Conservation (phyloP, 1,139 yeast species). For the Geotrichum siamense region DNA sequence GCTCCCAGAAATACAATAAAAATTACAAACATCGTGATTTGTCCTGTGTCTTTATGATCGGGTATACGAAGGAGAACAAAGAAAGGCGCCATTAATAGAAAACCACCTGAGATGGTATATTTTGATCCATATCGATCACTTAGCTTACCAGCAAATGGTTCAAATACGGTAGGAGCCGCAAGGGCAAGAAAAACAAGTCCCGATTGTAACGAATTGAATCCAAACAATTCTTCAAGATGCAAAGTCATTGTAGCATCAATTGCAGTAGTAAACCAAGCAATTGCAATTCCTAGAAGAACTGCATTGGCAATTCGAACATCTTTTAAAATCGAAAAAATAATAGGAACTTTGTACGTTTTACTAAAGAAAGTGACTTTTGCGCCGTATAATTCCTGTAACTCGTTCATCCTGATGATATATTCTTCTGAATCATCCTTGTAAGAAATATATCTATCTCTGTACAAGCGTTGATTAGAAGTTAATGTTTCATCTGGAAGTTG, state of each 20-base stretch:
- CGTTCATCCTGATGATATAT: constrained; percentile 2
- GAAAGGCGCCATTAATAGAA: constrained; percentile 25
- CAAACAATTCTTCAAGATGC: constrained; percentile 30
- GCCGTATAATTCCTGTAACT: constrained; percentile 11
- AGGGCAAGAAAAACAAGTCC: constrained; percentile 33
- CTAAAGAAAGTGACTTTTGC: constrained; percentile 8
- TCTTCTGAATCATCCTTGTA: constrained; percentile 1
- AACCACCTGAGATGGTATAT: constrained; percentile 28
- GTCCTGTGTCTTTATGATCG: constrained; percentile 23
- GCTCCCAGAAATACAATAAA: constrained; percentile 29
- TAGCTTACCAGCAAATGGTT: constrained; percentile 31
- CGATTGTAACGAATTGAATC: constrained; percentile 29
- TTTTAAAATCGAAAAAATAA: constrained; percentile 22
- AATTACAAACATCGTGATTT: constrained; percentile 30
- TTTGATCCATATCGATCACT: constrained; percentile 32
- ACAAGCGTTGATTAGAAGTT: constrained; percentile 2
- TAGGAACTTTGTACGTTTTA: constrained; percentile 20
- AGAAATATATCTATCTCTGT: constrained; percentile 7
- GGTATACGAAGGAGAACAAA: constrained; percentile 31
- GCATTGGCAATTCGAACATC: constrained; percentile 26
- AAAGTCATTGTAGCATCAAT: constrained; percentile 34
- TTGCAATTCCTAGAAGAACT: constrained; percentile 26
- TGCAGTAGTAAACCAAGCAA: constrained; percentile 32
- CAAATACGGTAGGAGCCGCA: constrained; percentile 32
- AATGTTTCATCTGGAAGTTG: background rate